These are phyloP conservation scores for Colletotrichum sp. DNA, from an alignment of 2,329 filamentous ascomycete genomes.

Conservation along the genomic window DNA sequence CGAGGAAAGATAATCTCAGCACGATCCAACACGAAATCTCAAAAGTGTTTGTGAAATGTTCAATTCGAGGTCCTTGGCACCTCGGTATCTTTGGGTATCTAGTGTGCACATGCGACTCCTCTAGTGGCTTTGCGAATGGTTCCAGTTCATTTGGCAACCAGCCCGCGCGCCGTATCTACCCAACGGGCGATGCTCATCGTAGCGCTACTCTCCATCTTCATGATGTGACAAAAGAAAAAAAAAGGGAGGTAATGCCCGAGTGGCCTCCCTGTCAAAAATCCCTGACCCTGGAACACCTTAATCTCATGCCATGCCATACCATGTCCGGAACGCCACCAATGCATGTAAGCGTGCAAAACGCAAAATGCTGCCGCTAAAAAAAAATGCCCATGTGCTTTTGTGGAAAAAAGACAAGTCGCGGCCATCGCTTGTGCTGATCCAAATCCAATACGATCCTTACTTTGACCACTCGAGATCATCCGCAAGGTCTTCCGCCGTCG, in stretches of 20 bases:
- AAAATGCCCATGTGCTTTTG: background rate
- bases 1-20: background rate
- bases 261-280: background rate
- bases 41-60: background rate
- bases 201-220: background rate
- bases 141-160: background rate
- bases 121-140: background rate
- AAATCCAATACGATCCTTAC: background rate
- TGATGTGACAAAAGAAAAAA: background rate
- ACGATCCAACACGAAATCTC: background rate
- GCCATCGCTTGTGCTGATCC: background rate
- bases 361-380: background rate
- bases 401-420: background rate
- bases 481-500: background rate
- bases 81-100: background rate
- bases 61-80: background rate
- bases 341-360: constrained; percentile 6
- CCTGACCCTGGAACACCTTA: constrained; percentile 3
- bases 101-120: background rate
- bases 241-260: background rate
- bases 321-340: constrained; percentile 10
- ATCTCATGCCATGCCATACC: constrained; percentile 3
- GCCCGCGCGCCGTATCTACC: background rate
- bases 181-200: background rate
- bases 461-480: background rate